Base-by-base conservation (phyloP, 768 basidiomycete genomes). In the Tulasnella sp. region DNA sequence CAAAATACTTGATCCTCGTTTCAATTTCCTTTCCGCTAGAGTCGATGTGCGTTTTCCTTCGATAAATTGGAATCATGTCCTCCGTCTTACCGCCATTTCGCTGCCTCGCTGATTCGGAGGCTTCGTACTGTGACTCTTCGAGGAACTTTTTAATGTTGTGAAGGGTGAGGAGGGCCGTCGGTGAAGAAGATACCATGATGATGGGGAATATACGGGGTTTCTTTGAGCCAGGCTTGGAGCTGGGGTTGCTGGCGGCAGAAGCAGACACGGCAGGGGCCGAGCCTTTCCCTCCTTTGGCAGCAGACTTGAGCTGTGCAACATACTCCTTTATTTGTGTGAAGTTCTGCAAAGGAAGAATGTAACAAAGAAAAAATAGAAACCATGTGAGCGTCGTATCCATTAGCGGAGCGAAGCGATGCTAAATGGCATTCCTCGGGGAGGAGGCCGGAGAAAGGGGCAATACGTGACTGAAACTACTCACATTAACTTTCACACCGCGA, bases 141-240 rank as follows among this genome's bases (percentile, higher is more conserved):
- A 99, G 84, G 84, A 99, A 97, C 39, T 88, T 89, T 82, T 93
- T 93, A 75, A 99, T 94, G 81, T 99, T 99, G 88, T 96, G 91
- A 94, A 99, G 97, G 7, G 95, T 97, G 81, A 99, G 91, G 75
- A 99, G 88, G 3, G 95, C 91, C 1, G 97, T 98, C 0, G 96
- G 96, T 19, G 92, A 96, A 0, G 96, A 97, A 0, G 96, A 97
- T 58, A 99, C 96, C 85, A 99, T 92, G 83, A 99, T 97, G 81
- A 99, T 99, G 0, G 97, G 97, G 83, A 92, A 92, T 80, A 88
- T 89, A 91, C 92, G 88, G 49, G 90, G 86, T 87, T 93, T 93
- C 39, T 90, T 89, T 1, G 88, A 88, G 78, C 88, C 87, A 79
- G 91, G 91, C 2, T 5, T 38, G 54, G 45, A 54, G 8, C 29